phyloP scores from a whole-genome alignment of 2,329 filamentous ascomycete genomes.

The Zymoseptoria brevis region DNA sequence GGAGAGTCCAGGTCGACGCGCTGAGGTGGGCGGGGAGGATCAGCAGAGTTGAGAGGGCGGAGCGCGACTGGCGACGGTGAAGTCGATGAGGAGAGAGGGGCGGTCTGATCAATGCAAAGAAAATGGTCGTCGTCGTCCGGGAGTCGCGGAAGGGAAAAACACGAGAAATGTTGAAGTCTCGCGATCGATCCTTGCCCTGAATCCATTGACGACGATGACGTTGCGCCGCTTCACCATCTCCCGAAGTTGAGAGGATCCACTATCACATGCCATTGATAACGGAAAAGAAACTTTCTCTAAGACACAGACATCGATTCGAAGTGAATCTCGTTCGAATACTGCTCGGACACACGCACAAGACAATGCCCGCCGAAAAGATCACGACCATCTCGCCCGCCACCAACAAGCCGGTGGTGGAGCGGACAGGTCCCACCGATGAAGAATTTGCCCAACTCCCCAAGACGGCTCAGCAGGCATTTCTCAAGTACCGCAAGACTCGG shows the following conservation, averaged over 20 bases:
- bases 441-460: constrained; percentile 67
- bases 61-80: background rate
- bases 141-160: background rate
- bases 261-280: background rate
- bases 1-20: background rate
- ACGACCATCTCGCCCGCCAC: constrained; percentile 85
- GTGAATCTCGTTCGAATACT: background rate
- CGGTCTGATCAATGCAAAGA: background rate
- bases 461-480: constrained; percentile 65
- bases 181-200: background rate
- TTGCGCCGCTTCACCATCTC: background rate
- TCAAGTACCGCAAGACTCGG: constrained; percentile 65
- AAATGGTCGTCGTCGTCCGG: background rate
- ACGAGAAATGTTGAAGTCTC: background rate
- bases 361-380: constrained; percentile 50
- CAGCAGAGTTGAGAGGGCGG: no score
- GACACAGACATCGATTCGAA: background rate
- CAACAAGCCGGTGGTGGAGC: constrained; percentile 72
- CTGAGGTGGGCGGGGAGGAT: background rate
- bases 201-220: background rate
- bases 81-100: background rate
- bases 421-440: constrained; percentile 61
- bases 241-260: background rate
- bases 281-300: background rate
- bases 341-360: constrained; percentile 5